Percentiles rank a stretch among this genome's conserved stretches.
phyloP scores from a whole-genome alignment of 306 rosid species.

The Astragalus membranaceus region DNA sequence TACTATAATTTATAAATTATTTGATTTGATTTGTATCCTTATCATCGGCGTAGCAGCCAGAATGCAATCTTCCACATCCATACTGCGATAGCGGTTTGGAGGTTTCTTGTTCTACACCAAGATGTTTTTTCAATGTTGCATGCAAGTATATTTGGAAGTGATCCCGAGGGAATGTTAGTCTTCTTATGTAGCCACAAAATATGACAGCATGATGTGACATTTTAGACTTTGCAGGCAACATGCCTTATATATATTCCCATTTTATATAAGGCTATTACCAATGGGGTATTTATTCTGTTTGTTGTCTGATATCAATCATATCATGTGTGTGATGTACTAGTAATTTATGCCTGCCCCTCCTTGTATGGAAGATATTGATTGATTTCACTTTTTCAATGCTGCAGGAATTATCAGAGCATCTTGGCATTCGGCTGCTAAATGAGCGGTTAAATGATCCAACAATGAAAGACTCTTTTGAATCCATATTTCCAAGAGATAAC shows the following conservation, averaged over 20 bases:
- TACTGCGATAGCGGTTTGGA: background rate
- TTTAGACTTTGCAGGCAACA: background rate
- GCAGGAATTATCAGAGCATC: conserved; percentile 89
- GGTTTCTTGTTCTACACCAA: background rate
- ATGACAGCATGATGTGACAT: background rate
- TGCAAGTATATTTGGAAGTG: background rate
- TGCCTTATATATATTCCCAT: background rate
- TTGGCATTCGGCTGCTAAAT: conserved; percentile 60
- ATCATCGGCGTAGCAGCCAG: background rate
- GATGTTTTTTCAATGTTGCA: background rate
- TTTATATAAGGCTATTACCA: background rate
- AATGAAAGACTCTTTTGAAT: conserved; percentile 67
- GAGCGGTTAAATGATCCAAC: conserved; percentile 58
- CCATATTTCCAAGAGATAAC: conserved; percentile 72
- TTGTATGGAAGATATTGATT: conserved; percentile 13
- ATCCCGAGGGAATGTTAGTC: background rate
- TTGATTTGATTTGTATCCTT: background rate
- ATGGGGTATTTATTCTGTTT: background rate
- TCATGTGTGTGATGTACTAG: background rate
- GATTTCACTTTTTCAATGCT: conserved; percentile 28
- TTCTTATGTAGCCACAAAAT: background rate
- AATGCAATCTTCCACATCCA: background rate
- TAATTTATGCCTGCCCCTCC: background rate
- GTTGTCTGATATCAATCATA: background rate
- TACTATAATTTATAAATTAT: background rate